These are phyloP conservation scores for Colletotrichum tanaceti DNA, from an alignment of 2,329 filamentous ascomycete species.

Conservation along the genomic window DNA sequence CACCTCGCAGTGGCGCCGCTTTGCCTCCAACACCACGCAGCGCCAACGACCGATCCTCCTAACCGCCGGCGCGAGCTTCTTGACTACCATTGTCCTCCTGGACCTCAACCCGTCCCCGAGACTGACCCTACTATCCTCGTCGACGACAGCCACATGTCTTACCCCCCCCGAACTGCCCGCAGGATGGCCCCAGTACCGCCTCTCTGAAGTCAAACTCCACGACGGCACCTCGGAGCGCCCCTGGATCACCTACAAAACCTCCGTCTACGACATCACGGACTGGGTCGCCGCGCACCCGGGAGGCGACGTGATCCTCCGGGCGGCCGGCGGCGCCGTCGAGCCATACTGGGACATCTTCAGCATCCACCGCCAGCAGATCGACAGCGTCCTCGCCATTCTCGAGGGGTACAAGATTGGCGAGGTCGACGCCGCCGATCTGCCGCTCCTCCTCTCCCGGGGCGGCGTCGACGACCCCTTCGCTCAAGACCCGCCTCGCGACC, in stretches of 20 bases:
- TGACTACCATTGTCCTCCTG: neutral
- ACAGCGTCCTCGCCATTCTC: conserved; percentile 58
- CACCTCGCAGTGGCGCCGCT: neutral
- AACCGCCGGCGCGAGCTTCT: neutral
- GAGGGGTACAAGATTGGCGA: conserved; percentile 60
- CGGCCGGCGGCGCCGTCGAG: conserved; percentile 61
- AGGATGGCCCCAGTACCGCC: conserved; percentile 42
- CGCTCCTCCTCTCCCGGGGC: conserved; percentile 47
- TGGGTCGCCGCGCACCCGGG: conserved; percentile 62
- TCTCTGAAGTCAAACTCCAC: conserved; percentile 51
- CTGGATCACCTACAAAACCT: conserved; percentile 59
- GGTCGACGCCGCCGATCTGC: conserved; percentile 49
- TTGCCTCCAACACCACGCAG: neutral
- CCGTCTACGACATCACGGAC: conserved; percentile 65
- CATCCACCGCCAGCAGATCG: conserved; percentile 61
- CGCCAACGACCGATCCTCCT: conserved; percentile 2
- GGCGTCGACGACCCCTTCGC: conserved; percentile 59
- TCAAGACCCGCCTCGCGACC: conserved; percentile 56
- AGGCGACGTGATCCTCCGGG: conserved; percentile 62
- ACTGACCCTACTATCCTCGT: neutral
- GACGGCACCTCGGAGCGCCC: conserved; percentile 53
- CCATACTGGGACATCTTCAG: conserved; percentile 65
- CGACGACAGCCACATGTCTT: neutral
- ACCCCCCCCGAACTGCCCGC: neutral
- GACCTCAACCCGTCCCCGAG: neutral